Evolutionary conservation across 495 filamentous ascomycete species (phyloP), one percentile per base, ranked within the genome.

Genomic region (Aspergillus coremiiformis): DNA sequence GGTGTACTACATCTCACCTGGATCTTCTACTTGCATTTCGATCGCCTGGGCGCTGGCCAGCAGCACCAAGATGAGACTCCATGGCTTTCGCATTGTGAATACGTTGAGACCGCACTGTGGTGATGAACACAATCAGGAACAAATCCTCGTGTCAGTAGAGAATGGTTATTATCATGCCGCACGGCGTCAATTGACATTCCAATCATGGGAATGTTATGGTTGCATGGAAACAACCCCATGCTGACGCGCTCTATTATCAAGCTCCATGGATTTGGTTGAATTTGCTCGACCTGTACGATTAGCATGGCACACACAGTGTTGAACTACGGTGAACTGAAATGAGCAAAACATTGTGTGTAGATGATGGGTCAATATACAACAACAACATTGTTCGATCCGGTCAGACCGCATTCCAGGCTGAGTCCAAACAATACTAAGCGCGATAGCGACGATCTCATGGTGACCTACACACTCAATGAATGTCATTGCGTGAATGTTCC

Each of bases 401-500:
- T 1, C 2, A 37, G n/a, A n/a, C 33, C 33, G 33, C 33, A 37
- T 37, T 37, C 33, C 33, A 37, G 33, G 1, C 1, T 5, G 12
- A 15, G 7, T 19, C 14, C 14, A 2, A 37, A 37, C 4, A 21
- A 41, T 17, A 41, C 6, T 17, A 12, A 15, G 17, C 37, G 17
- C n/a, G 17, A 4, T 2, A 3, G 17, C 37, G 37, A 15, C 12
- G 37, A 41, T 20, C 32, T 35, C 14, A 35, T 35, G 12, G 11
- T 1, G 8, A 30, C 27, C n/a, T n/a, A n/a, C n/a, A n/a, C n/a
- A n/a, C n/a, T n/a, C n/a, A n/a, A n/a, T n/a, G n/a, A n/a, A n/a
- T n/a, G n/a, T 76, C 2, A 65, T 63, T 4, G 70, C 67, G 60
- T 73, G 67, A 22, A 81, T 73, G 61, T 81, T 78, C 0, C 69